These are phyloP conservation scores for Mimosa pudica DNA, from an alignment of 306 rosid genomes.

Conservation along the genomic window DNA sequence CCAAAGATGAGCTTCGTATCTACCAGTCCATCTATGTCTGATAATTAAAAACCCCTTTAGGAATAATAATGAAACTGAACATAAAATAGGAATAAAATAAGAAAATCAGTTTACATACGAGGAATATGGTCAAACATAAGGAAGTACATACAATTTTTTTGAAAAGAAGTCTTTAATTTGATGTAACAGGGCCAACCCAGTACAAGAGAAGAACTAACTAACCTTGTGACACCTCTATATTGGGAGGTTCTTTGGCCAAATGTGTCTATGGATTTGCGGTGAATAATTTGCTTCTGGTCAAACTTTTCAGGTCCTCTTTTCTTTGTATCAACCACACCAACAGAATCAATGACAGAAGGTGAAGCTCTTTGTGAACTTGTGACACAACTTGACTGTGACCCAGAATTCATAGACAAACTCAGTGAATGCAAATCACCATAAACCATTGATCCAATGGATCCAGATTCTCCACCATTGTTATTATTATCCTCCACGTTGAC, in stretches of 20 bases:
- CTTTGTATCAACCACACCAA: constrained; percentile 49
- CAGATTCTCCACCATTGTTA: constrained; percentile 58
- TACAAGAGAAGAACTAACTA: background rate
- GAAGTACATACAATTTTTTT: background rate
- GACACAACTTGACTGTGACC: constrained; percentile 70
- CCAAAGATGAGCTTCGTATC: constrained; percentile 83
- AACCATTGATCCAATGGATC: constrained; percentile 45
- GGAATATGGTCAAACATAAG: background rate
- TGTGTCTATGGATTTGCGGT: constrained; percentile 74
- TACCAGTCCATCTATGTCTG: constrained; percentile 89
- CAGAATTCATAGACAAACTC: constrained; percentile 70
- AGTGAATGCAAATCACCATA: constrained; percentile 61
- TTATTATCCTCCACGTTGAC: constrained; percentile 50
- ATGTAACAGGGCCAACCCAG: background rate
- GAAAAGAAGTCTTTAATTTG: background rate
- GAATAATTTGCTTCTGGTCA: constrained; percentile 63
- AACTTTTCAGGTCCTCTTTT: constrained; percentile 61
- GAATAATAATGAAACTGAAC: background rate
- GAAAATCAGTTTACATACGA: background rate
- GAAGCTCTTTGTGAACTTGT: constrained; percentile 54
- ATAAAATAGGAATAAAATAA: background rate
- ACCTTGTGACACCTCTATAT: constrained; percentile 88
- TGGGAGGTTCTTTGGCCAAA: constrained; percentile 90
- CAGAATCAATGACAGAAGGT: constrained; percentile 39
- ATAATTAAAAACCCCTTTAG: constrained; percentile 33